Conservation (phyloP, 257 asterid species). For the Nicotiana obtusifolia region DNA sequence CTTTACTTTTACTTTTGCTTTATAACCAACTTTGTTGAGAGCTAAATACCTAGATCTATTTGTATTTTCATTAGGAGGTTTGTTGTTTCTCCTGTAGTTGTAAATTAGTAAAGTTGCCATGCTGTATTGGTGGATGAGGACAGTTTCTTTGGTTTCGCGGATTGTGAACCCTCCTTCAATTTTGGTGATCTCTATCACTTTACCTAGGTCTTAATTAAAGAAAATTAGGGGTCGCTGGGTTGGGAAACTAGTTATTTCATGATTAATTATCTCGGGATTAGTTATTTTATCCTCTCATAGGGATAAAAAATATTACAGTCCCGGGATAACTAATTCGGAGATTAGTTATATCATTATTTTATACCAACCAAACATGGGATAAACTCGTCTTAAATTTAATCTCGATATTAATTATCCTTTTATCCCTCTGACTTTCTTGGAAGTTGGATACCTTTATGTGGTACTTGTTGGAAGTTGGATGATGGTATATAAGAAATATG, state of each 20-base stretch:
- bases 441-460: conserved; percentile 14
- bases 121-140: background rate
- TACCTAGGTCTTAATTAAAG: background rate
- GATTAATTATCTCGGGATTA: too few species aligned
- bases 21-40: conserved; percentile 17
- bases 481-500: background rate
- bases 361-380: too few species aligned
- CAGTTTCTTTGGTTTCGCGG: background rate
- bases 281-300: too few species aligned
- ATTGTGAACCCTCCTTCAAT: background rate
- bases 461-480: conserved; percentile 13
- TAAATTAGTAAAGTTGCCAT: background rate
- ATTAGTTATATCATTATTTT: too few species aligned
- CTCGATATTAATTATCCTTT: too few species aligned
- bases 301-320: too few species aligned
- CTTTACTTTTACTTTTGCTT: conserved; percentile 34
- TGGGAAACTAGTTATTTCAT: too few species aligned
- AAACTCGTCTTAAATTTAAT: too few species aligned
- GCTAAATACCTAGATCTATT: conserved; percentile 6
- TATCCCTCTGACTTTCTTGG: conserved; percentile 13
- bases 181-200: conserved; percentile 2
- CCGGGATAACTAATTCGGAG: too few species aligned
- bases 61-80: background rate
- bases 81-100: background rate
- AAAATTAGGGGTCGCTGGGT: background rate